These are phyloP conservation scores for Pseudocercospora cruenta DNA, from an alignment of 2,329 filamentous ascomycete species.

Conservation along the genomic window DNA sequence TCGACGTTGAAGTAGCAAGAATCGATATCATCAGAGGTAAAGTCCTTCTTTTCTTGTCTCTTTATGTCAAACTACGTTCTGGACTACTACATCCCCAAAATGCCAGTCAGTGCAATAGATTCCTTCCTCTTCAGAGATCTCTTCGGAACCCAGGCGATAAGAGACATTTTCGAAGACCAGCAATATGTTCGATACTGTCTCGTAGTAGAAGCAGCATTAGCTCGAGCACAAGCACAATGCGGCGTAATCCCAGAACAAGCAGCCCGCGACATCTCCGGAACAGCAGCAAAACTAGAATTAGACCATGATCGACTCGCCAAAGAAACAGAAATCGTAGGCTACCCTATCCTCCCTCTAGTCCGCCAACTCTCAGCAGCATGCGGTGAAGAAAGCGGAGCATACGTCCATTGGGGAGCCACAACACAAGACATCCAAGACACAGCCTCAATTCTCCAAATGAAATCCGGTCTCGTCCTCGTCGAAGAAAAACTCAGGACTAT, in stretches of 20 bases:
- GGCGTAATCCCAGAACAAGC: conserved; percentile 33
- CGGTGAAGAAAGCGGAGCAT: conserved; percentile 33
- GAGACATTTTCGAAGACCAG: conserved; percentile 28
- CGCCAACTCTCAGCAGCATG: conserved; percentile 33
- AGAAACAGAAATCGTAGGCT: conserved; percentile 39
- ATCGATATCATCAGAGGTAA: not conserved
- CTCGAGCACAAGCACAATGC: conserved; percentile 27
- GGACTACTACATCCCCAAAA: conserved; percentile 7
- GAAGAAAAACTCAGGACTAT: conserved; percentile 22
- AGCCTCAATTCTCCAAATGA: conserved; percentile 35
- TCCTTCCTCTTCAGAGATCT: conserved; percentile 32
- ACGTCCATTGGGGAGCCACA: conserved; percentile 39
- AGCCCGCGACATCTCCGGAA: conserved; percentile 27
- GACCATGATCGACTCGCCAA: conserved; percentile 30
- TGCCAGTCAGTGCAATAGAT: conserved; percentile 33
- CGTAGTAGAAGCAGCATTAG: conserved; percentile 31
- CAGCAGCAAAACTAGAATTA: conserved; percentile 18
- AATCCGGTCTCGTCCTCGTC: conserved; percentile 28
- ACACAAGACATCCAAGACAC: conserved; percentile 40
- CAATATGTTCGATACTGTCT: conserved; percentile 30
- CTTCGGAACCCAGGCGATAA: conserved; percentile 26
- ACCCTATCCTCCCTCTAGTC: conserved; percentile 38
- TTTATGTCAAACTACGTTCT: not conserved
- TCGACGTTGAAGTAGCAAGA: not conserved
- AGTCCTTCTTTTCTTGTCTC: not conserved